These are phyloP conservation scores for Candolleomyces eurysporus DNA, from an alignment of 768 basidiomycete species.

Conservation along the genomic window DNA sequence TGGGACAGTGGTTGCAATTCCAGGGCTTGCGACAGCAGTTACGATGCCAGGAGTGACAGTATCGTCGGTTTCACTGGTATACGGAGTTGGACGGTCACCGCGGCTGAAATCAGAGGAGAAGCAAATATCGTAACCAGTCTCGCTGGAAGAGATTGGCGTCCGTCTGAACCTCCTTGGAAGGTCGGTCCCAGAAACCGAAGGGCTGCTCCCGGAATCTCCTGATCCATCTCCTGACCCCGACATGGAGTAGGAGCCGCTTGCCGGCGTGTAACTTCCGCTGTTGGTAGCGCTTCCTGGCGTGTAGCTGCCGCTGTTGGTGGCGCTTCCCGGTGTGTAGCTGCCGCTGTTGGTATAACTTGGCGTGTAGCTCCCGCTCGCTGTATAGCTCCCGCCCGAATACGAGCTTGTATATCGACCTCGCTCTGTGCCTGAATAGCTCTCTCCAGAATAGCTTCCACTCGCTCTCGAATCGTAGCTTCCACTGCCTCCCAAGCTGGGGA, in stretches of 20 bases:
- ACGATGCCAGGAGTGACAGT: constrained; percentile 28
- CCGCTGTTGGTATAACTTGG: constrained; percentile 11
- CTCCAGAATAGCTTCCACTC: constrained; percentile 5
- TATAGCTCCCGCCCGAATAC: constrained; percentile 5
- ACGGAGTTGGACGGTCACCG: constrained; percentile 33
- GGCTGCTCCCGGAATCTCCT: not conserved
- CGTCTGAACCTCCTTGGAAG: constrained; percentile 7
- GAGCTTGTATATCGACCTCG: not conserved
- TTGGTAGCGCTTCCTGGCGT: constrained; percentile 10
- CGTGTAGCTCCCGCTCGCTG: constrained; percentile 2
- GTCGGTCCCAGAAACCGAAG: not conserved
- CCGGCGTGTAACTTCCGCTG: constrained; percentile 11
- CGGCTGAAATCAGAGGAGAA: constrained; percentile 48
- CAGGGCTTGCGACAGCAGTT: constrained; percentile 18
- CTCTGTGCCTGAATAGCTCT: not conserved
- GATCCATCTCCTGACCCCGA: not conserved
- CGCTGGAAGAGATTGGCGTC: constrained; percentile 21
- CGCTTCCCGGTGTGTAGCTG: constrained; percentile 9
- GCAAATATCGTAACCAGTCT: constrained; percentile 55
- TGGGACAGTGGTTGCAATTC: constrained; percentile 13
- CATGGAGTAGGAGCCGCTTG: constrained; percentile 4
- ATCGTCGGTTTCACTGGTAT: constrained; percentile 22
- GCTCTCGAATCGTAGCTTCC: constrained; percentile 10
- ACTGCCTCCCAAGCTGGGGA: constrained; percentile 6
- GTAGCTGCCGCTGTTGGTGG: not conserved